Evolutionary conservation across 129 eudicot species (phyloP).

Genomic region (Chrysanthemum lavandulifolium): DNA sequence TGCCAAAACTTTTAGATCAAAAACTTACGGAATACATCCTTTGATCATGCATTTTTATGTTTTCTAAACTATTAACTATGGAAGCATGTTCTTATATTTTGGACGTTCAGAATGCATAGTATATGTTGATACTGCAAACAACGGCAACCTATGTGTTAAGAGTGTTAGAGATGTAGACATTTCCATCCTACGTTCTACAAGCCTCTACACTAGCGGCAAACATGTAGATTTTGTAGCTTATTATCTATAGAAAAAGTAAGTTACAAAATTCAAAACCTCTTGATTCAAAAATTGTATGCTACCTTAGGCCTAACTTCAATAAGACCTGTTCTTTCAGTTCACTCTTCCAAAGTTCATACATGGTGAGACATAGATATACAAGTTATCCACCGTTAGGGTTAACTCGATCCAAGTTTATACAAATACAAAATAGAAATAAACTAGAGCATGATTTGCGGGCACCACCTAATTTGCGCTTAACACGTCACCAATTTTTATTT

Average conservation of each 20-base stretch:
- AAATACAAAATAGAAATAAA: neutral
- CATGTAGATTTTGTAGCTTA: neutral
- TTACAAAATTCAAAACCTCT: neutral
- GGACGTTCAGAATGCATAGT: neutral
- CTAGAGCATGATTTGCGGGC: too few species aligned
- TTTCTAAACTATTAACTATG: neutral
- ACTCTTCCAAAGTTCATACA: too few species aligned
- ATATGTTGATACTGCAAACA: neutral
- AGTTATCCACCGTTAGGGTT: too few species aligned
- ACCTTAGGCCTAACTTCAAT: conserved; percentile 1
- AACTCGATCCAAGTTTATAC: too few species aligned
- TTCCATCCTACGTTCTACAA: conserved; percentile 15
- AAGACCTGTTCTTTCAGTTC: too few species aligned
- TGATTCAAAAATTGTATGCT: neutral
- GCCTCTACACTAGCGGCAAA: conserved; percentile 5
- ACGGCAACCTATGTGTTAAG: neutral
- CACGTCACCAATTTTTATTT: too few species aligned
- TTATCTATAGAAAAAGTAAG: conserved; percentile 4
- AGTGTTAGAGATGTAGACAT: conserved; percentile 6
- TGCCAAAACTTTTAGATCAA: neutral
- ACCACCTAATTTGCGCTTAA: too few species aligned
- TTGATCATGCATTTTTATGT: neutral
- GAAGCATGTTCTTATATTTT: neutral
- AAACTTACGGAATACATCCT: too few species aligned
- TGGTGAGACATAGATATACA: too few species aligned